A percentile compares a stretch with the other conserved stretches of the same genome.
Conservation (phyloP, 306 rosid species). For the Vigna trinervia region DNA sequence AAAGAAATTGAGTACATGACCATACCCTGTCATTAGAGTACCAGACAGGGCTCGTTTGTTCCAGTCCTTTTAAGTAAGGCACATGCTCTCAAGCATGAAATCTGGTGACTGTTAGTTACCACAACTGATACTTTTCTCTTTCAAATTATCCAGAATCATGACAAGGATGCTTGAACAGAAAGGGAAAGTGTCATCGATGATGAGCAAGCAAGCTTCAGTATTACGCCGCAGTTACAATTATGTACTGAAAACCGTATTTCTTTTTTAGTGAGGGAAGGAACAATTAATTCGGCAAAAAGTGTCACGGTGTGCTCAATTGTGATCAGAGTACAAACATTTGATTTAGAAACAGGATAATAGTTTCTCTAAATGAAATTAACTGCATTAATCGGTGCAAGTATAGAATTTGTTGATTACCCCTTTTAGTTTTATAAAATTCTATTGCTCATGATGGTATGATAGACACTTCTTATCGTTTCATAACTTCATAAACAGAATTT, state of each 20-base stretch:
- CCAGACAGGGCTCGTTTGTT: neutral
- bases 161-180: constrained; percentile 29
- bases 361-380: neutral
- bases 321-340: neutral
- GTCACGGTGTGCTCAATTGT: neutral
- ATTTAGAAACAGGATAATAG: neutral
- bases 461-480: neutral
- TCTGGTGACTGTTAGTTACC: neutral
- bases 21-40: neutral
- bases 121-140: neutral
- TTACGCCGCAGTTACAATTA: neutral
- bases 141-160: constrained; percentile 27
- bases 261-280: neutral
- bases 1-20: constrained; percentile 15
- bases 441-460: neutral
- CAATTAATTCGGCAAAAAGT: constrained; percentile 17
- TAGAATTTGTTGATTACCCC: constrained; percentile 14
- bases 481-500: neutral
- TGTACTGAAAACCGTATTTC: neutral
- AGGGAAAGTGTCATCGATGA: neutral
- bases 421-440: neutral
- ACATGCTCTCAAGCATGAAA: neutral
- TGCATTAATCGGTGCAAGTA: constrained; percentile 28
- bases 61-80: constrained; percentile 5
- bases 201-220: neutral